Conservation (phyloP, 306 rosid genomes). For the Ormosia semicastrata region DNA sequence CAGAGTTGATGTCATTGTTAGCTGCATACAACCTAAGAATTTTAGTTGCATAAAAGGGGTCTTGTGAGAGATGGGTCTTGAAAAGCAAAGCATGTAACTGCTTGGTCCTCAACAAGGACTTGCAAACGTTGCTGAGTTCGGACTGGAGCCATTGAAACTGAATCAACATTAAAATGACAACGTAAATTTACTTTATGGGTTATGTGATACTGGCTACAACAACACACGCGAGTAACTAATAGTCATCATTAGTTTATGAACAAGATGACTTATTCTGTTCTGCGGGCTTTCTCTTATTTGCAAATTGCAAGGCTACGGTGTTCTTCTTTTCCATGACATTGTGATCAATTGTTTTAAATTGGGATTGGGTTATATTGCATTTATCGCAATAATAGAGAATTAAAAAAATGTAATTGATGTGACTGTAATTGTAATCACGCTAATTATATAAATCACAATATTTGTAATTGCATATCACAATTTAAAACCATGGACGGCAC, state of each 20-base stretch:
- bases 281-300: neutral
- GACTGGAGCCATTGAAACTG: constrained; percentile 44
- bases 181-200: neutral
- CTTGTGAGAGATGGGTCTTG: constrained; percentile 49
- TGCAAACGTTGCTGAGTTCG: constrained; percentile 52
- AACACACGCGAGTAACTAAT: neutral
- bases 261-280: neutral
- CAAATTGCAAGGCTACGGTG: neutral
- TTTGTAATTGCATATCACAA: too few species aligned
- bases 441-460: too few species aligned
- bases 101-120: constrained; percentile 50
- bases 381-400: too few species aligned
- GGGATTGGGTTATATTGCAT: too few species aligned
- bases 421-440: too few species aligned
- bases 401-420: too few species aligned
- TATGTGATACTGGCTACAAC: neutral
- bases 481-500: too few species aligned
- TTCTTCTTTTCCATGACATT: neutral
- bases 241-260: neutral
- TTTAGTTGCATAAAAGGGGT: constrained; percentile 80
- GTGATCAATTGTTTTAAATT: too few species aligned
- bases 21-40: constrained; percentile 50
- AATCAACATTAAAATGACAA: constrained; percentile 22
- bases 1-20: constrained; percentile 45
- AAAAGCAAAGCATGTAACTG: constrained; percentile 65